Evolutionary conservation across 176 grass and related monocot genomes (phyloP), one percentile per base, ranked within the genome.

Genomic region (Tuctoria greenei): DNA sequence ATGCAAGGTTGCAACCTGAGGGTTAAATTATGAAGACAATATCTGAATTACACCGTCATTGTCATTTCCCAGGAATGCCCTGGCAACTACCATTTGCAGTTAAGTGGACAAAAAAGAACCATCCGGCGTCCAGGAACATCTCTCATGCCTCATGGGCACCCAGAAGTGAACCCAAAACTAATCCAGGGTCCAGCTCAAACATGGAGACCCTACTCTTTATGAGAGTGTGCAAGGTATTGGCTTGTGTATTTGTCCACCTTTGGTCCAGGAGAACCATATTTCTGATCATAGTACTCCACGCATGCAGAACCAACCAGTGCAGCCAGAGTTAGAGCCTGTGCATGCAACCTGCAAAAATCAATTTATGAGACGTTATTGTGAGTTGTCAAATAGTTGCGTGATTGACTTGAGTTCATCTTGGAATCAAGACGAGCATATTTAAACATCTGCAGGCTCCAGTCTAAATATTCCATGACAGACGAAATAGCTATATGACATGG

Each of bases 281-380:
- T 87, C 24, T 80, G 74, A 12, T 98, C 95, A 38, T 92, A 98
- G 79, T 95, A 92, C 73, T 98, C 95, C 9, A 98, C 95, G 8
- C 91, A 69, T 52, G 82, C 95, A 81, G 89, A 93, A 79, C 89
- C 87, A 76, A 86, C 73, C 37, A 98, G 66, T 28, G 91, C 95
- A 74, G 87, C 95, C 13, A 98, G 7, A 12, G 95, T 94, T 64
- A 98, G 64, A 74, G 89, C 95, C 73, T 98, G 95, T 0, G 95
- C 89, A 36, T 98, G 95, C 77, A 98, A 86, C 85, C 95, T 98
- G 89, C 68, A 98, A 61, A 10, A 10, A n/a, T 66, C 15, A 61
- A 15, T 70, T 16, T 68, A 72, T 73, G 14, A 55, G 37, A 42
- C 66, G 34, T 62, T 42, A 71, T 15, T 27, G 68, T 37, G 67